These are phyloP conservation scores for Tuber brumale DNA, from an alignment of 495 filamentous ascomycete species.

Conservation along the genomic window DNA sequence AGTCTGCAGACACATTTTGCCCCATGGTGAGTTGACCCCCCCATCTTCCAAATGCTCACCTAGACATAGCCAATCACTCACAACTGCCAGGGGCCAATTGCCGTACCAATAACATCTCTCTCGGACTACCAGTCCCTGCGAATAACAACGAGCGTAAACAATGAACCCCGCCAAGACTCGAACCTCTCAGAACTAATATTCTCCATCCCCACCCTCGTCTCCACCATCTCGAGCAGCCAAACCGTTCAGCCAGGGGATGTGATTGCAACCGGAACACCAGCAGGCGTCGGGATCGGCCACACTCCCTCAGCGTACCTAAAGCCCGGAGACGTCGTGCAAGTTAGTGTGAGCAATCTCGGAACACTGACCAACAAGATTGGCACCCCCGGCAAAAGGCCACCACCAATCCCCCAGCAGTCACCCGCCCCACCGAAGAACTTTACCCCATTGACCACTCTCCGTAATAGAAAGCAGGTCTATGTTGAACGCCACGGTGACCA, in stretches of 20 bases:
- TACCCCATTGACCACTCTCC: slow-evolving; percentile 44
- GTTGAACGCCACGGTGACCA: slow-evolving; percentile 40
- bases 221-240: slow-evolving; percentile 46
- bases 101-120: slow-evolving; percentile 47
- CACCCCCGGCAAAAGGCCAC: slow-evolving; percentile 32
- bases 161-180: slow-evolving; percentile 46
- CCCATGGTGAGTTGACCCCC: slow-evolving; percentile 45
- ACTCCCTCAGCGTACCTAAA: slow-evolving; percentile 48
- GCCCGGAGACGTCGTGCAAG: slow-evolving; percentile 46
- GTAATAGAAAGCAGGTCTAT: slow-evolving; percentile 46
- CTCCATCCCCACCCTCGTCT: slow-evolving; percentile 45
- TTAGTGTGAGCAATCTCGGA: slow-evolving; percentile 48
- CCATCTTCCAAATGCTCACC: neutral
- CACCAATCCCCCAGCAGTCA: slow-evolving; percentile 27
- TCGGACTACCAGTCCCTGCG: slow-evolving; percentile 42
- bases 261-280: slow-evolving; percentile 50
- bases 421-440: slow-evolving; percentile 32
- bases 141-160: slow-evolving; percentile 48
- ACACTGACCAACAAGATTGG: slow-evolving; percentile 47
- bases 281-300: slow-evolving; percentile 51
- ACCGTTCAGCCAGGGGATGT: slow-evolving; percentile 48
- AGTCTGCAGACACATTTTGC: slow-evolving; percentile 53
- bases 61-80: slow-evolving; percentile 5
- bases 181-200: slow-evolving; percentile 48
- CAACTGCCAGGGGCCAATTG: slow-evolving; percentile 48